Conservation (phyloP, 306 rosid species). For the Lagenaria siceraria region DNA sequence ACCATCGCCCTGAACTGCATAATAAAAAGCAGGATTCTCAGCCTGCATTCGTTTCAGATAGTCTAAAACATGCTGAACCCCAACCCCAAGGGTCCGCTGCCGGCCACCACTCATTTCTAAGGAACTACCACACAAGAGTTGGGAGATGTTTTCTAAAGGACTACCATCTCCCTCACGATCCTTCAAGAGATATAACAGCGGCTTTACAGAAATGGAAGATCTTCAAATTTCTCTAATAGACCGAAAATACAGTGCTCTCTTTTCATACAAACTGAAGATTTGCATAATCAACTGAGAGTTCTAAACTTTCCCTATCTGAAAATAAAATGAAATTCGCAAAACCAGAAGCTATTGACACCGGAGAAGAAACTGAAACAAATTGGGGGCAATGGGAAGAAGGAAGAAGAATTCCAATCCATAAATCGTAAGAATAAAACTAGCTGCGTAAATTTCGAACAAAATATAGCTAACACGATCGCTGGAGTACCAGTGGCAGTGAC, state of each 20-base stretch:
- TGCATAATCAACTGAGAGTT: not conserved
- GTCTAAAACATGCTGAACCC: constrained; percentile 63
- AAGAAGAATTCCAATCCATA: not conserved
- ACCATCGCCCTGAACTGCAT: constrained; percentile 49
- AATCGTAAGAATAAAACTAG: not conserved
- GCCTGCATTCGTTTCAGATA: constrained; percentile 76
- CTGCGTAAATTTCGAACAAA: not conserved
- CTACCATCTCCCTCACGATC: not conserved
- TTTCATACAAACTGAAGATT: not conserved
- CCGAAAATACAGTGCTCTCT: not conserved
- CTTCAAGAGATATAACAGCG: not conserved
- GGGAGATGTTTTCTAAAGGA: not conserved
- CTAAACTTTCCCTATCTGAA: not conserved
- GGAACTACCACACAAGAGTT: not conserved
- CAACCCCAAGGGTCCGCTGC: constrained; percentile 55
- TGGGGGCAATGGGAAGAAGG: not conserved
- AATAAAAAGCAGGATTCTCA: constrained; percentile 64
- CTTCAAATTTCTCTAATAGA: not conserved
- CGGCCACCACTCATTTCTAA: constrained; percentile 58
- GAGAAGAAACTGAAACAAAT: not conserved
- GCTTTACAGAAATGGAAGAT: not conserved
- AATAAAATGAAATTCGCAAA: not conserved
- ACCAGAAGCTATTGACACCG: not conserved
- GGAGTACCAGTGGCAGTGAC: not conserved
- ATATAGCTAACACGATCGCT: not conserved